These are phyloP conservation scores for Arthrinium puccinioides DNA, from an alignment of 2,329 filamentous ascomycete species.

Conservation along the genomic window DNA sequence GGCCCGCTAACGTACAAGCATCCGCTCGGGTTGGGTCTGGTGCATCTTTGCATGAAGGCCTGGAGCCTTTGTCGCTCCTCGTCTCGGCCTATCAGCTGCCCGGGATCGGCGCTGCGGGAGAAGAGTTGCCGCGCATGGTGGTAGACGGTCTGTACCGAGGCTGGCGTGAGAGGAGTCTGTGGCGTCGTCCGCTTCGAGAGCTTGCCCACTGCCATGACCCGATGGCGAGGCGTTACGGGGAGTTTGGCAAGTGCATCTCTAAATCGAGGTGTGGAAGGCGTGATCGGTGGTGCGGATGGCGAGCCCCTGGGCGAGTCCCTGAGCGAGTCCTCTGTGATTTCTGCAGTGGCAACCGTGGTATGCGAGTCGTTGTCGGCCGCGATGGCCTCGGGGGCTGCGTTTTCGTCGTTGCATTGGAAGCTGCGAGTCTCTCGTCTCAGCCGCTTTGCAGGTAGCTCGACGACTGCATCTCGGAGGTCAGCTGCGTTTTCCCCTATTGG, in stretches of 20 bases:
- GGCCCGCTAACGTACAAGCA: constrained; percentile 95
- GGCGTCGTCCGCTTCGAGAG: constrained; percentile 73
- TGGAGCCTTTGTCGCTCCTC: constrained; percentile 57
- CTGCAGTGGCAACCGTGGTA: constrained; percentile 25
- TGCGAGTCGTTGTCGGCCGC: constrained; percentile 18
- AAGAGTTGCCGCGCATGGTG: constrained; percentile 84
- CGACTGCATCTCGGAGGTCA: constrained; percentile 12
- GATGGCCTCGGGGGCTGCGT: constrained; percentile 49
- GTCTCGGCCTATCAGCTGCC: constrained; percentile 72
- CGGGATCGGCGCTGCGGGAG: constrained; percentile 67
- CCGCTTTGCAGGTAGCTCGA: constrained; percentile 35
- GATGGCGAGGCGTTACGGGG: constrained; percentile 75
- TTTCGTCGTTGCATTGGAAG: constrained; percentile 55
- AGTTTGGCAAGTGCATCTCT: constrained; percentile 68
- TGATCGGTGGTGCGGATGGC: constrained; percentile 35
- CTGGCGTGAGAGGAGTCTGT: constrained; percentile 65
- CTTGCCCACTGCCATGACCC: constrained; percentile 69
- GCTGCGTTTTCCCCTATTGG: constrained; percentile 43
- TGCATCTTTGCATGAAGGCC: constrained; percentile 59
- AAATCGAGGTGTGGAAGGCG: constrained; percentile 69
- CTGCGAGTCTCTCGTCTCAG: constrained; percentile 35
- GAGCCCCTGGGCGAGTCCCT: constrained; percentile 3
- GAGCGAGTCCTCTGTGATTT: constrained; percentile 25
- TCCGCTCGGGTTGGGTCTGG: constrained; percentile 56
- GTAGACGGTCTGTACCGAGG: constrained; percentile 68